Conservation (phyloP, 2,329 filamentous ascomycete genomes). For the Fusarium bactridioides region DNA sequence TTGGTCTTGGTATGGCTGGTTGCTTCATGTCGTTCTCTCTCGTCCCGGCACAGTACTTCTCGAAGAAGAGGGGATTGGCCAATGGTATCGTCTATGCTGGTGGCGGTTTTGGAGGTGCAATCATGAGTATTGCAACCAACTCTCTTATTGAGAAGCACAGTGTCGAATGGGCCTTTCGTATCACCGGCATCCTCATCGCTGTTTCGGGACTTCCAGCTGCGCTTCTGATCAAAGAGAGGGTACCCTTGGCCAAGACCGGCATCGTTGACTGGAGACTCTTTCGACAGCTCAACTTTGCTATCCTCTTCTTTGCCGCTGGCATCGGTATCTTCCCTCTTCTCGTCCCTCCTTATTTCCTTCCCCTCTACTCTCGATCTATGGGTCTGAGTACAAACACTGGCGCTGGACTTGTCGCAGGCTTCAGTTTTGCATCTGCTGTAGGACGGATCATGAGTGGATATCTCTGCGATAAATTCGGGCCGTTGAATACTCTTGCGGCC, state of each 20-base stretch:
- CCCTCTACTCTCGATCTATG: conserved; percentile 63
- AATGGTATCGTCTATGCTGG: conserved; percentile 63
- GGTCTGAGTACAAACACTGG: conserved; percentile 61
- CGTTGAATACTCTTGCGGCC: conserved; percentile 62
- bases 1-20: conserved; percentile 44
- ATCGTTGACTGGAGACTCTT: conserved; percentile 65
- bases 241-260: background rate
- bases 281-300: conserved; percentile 57
- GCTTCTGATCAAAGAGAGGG: conserved; percentile 59
- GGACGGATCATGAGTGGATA: conserved; percentile 64
- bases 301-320: conserved; percentile 62
- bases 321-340: conserved; percentile 68
- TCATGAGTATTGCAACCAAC: conserved; percentile 59
- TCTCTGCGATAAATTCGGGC: conserved; percentile 61
- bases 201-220: conserved; percentile 64
- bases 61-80: conserved; percentile 59
- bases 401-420: conserved; percentile 66
- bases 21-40: conserved; percentile 35
- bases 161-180: conserved; percentile 60
- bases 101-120: conserved; percentile 64
- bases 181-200: conserved; percentile 60
- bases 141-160: conserved; percentile 56
- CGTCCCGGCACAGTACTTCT: conserved; percentile 60
- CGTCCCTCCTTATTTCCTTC: conserved; percentile 69
- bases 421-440: conserved; percentile 67